Conservation (phyloP, 1,139 yeast species). For the Blastobotrys raffinosifermentans region DNA sequence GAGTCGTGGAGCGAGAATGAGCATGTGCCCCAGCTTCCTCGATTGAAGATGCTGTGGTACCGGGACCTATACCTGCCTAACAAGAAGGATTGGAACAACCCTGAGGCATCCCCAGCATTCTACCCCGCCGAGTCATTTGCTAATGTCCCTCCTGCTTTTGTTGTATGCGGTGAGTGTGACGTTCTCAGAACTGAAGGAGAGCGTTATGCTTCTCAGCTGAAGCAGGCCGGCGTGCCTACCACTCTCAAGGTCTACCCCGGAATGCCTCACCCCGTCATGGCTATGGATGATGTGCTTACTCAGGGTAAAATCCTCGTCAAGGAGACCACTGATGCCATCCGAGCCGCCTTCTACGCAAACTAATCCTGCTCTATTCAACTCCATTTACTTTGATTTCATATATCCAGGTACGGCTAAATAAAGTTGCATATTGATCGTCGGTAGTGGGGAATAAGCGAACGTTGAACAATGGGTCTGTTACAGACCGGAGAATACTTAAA, state of each 20-base stretch:
- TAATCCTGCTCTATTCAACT: too few relatives aligned
- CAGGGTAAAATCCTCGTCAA: slow-evolving; percentile 38
- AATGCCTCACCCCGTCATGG: slow-evolving; percentile 47
- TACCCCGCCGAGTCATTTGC: slow-evolving; percentile 39
- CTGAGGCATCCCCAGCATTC: slow-evolving; percentile 44
- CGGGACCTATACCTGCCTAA: slow-evolving; percentile 41
- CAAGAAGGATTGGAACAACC: slow-evolving; percentile 33
- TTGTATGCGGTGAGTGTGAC: slow-evolving; percentile 44
- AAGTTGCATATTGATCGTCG: too few relatives aligned
- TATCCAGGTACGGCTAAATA: too few relatives aligned
- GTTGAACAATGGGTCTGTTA: too few relatives aligned
- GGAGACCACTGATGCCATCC: slow-evolving; percentile 26
- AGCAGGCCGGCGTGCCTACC: slow-evolving; percentile 37
- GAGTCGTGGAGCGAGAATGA: slow-evolving; percentile 41
- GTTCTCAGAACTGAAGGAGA: slow-evolving; percentile 44
- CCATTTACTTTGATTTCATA: too few relatives aligned
- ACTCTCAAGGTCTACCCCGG: slow-evolving; percentile 38
- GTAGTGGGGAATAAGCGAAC: too few relatives aligned
- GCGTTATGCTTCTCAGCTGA: slow-evolving; percentile 39
- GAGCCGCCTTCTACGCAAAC: slow-evolving; percentile 19
- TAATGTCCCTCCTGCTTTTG: slow-evolving; percentile 40
- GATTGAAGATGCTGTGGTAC: slow-evolving; percentile 47
- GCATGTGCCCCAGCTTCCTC: slow-evolving; percentile 43
- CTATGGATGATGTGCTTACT: slow-evolving; percentile 40
- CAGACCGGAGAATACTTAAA: too few relatives aligned